Percentiles rank a stretch among this genome's conserved stretches.
These are phyloP conservation scores for Carallia pectinifolia DNA, from an alignment of 345 rosid genomes.

Conservation along the genomic window DNA sequence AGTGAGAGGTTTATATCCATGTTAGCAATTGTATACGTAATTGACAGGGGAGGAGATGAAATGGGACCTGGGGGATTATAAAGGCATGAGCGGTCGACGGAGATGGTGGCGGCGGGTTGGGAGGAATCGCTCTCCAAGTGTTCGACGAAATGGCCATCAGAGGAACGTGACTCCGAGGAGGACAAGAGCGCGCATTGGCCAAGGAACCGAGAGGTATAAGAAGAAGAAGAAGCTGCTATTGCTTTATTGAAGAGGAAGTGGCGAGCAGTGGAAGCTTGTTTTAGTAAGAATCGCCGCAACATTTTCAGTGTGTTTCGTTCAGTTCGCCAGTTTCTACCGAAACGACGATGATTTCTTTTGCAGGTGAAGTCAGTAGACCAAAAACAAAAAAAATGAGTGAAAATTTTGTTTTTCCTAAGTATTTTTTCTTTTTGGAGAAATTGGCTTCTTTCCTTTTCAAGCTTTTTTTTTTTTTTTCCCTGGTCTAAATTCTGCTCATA, in stretches of 20 bases:
- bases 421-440: too few relatives aligned
- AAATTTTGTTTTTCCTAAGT: too few relatives aligned
- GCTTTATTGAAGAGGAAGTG: not conserved
- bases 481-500: too few relatives aligned
- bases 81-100: conserved; percentile 77
- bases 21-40: not conserved
- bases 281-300: conserved; percentile 10
- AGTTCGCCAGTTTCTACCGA: not conserved
- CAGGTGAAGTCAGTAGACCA: too few relatives aligned
- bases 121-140: conserved; percentile 33
- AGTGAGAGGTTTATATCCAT: not conserved
- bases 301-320: not conserved
- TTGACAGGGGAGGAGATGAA: not conserved
- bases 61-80: conserved; percentile 46
- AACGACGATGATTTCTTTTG: too few relatives aligned
- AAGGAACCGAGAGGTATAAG: not conserved
- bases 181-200: not conserved
- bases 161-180: conserved; percentile 38
- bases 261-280: conserved; percentile 3
- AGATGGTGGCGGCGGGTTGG: conserved; percentile 43
- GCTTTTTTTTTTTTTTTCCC: too few relatives aligned
- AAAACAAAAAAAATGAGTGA: too few relatives aligned
- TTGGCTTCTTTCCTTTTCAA: too few relatives aligned
- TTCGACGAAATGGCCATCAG: conserved; percentile 39
- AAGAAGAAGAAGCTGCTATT: not conserved